Base-by-base conservation (phyloP, 306 rosid species). In the Phaseolus lunatus region DNA sequence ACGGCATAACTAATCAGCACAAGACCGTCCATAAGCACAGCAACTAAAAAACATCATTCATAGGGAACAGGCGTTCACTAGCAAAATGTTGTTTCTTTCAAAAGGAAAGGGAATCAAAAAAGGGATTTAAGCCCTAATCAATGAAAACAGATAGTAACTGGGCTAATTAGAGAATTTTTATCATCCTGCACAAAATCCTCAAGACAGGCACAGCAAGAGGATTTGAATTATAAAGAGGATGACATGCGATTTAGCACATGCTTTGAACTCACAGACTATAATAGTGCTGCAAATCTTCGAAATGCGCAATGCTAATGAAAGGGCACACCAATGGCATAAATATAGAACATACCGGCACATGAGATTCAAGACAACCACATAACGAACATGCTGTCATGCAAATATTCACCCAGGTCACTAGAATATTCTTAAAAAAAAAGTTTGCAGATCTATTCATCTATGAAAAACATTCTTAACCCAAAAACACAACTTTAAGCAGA, bases 1-100 rank as follows among this genome's bases (percentile, higher is more conserved):
- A 78, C 19, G 89, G 66, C 24, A 59, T 3, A 29, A 37, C 90
- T 73, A 67, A 70, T 83, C 89, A 85, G 81, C 68, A 76, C 89
- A 80, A 75, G 93, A 89, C 93, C 89, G 90, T 87, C 91, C 86
- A 88, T 86, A 90, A 90, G 92, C 96, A 88, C 86, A 66, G 5
- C 0, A 7, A 20, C 3, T 4, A 2, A 54, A 33, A 24, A 22
- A 43, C 56, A 19, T 19, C 8, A 49, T 37, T 12, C 24, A 39
- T 9, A 12, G 3, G 29, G 8, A 47, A 63, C 13, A 49, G 0
- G 49, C 2, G 26, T 27, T 26, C 29, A 18, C 5, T 18, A 20
- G 24, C 26, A 26, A 59, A n/a, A 26, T 0, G 12, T 24, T 24
- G 33, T 56, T 24, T 33, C 63, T 53, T 9, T 16, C n/a, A 56